Evolutionary conservation across 202 grass and related monocot species (phyloP).

Genomic region (Zizania palustris): DNA sequence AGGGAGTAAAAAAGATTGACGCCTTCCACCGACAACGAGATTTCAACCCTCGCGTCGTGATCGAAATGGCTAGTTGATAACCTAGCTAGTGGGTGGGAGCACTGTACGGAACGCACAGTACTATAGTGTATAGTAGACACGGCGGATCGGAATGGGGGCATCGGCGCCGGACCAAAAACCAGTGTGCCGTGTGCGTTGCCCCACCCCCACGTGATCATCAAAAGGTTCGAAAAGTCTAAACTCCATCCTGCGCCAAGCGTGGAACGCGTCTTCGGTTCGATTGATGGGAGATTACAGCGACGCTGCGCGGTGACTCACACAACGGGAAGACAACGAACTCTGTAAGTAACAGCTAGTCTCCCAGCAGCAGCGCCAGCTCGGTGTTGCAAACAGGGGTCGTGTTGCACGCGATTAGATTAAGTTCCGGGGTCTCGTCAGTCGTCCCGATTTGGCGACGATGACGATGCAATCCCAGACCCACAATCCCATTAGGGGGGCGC

Average conservation of each 20-base stretch:
- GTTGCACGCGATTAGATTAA: neutral
- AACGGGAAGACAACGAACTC: neutral
- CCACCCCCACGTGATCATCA: too few relatives aligned
- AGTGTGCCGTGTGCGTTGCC: neutral
- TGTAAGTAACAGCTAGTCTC: too few relatives aligned
- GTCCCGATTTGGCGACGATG: conserved; percentile 5
- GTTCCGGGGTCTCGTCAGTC: neutral
- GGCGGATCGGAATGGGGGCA: neutral
- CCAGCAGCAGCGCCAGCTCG: too few relatives aligned
- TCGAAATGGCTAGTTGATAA: neutral
- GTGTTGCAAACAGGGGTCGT: too few relatives aligned
- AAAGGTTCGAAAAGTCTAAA: neutral
- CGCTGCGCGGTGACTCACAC: neutral
- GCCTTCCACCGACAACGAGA: neutral
- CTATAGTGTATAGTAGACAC: neutral
- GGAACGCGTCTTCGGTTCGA: neutral
- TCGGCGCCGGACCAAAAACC: neutral
- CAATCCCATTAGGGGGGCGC: conserved; percentile 32
- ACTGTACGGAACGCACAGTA: neutral
- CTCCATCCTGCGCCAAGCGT: neutral
- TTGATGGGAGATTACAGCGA: neutral
- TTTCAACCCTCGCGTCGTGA: neutral
- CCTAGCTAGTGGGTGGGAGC: too few relatives aligned
- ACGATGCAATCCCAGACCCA: neutral
- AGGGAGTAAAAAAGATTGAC: neutral